A percentile compares a stretch with the other conserved stretches of the same genome.
phyloP scores from a whole-genome alignment of 2,329 filamentous ascomycete genomes.

The Colletotrichum musae region DNA sequence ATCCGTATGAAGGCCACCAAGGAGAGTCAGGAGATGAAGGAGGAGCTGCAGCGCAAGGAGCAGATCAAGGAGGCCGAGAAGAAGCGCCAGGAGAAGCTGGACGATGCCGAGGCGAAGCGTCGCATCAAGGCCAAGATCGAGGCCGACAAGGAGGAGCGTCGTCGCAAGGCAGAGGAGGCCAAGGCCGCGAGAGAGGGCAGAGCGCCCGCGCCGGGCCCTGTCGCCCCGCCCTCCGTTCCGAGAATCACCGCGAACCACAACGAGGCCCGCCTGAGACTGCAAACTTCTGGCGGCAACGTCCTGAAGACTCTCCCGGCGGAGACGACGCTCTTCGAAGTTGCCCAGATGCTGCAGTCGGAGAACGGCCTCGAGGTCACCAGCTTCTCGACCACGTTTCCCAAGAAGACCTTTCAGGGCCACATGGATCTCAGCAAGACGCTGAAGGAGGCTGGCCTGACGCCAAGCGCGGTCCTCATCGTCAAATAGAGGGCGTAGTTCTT shows the following conservation, averaged over 20 bases:
- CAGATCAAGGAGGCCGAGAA: constrained; percentile 90
- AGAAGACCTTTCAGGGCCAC: constrained; percentile 80
- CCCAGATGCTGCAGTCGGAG: constrained; percentile 80
- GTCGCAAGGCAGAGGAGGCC: constrained; percentile 85
- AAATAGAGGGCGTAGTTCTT: constrained; percentile 56
- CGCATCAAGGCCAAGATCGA: constrained; percentile 94
- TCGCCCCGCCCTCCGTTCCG: constrained; percentile 61
- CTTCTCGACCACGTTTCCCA: constrained; percentile 90
- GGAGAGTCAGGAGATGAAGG: constrained; percentile 90
- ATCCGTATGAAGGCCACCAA: constrained; percentile 89
- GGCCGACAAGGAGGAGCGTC: constrained; percentile 91
- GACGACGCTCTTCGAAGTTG: constrained; percentile 94
- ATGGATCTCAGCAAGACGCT: constrained; percentile 90
- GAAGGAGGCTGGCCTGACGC: constrained; percentile 91
- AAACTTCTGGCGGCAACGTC: constrained; percentile 81
- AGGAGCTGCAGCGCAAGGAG: constrained; percentile 89
- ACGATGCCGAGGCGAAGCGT: constrained; percentile 88
- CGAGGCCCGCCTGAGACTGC: constrained; percentile 85
- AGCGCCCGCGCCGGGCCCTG: constrained; percentile 62
- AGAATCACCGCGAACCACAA: constrained; percentile 81
- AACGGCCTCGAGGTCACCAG: constrained; percentile 78
- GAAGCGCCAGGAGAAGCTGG: constrained; percentile 90
- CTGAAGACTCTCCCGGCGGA: constrained; percentile 91
- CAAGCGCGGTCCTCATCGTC: constrained; percentile 90
- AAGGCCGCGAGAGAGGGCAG: constrained; percentile 90